A percentile compares a stretch with the other conserved stretches of the same genome.
phyloP scores from a whole-genome alignment of 163 green algal genomes.

The Chloromonas sp. region DNA sequence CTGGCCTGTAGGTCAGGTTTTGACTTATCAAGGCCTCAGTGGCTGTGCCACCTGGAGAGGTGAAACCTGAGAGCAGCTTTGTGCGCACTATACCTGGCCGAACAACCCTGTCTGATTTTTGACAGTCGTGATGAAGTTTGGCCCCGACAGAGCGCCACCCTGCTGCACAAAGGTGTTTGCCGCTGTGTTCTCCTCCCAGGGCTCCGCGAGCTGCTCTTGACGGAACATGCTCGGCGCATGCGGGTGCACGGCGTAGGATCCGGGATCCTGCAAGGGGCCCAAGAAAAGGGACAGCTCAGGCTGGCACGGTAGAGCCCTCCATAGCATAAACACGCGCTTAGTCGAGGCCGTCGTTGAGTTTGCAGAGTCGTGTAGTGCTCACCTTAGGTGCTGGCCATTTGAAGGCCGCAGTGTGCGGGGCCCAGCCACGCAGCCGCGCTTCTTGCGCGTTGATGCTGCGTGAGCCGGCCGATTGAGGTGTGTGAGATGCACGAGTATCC shows the following conservation, averaged over 20 bases:
- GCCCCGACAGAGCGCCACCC: background rate
- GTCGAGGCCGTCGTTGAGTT: too few relatives aligned
- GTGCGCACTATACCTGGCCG: constrained; percentile 1
- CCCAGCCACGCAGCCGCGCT: constrained; percentile 31
- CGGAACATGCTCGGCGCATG: constrained; percentile 20
- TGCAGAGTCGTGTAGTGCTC: background rate
- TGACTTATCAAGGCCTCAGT: too few relatives aligned
- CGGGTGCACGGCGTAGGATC: constrained; percentile 7
- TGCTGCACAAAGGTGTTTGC: background rate
- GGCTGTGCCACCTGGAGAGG: too few relatives aligned
- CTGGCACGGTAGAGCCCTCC: too few relatives aligned
- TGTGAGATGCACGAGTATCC: background rate
- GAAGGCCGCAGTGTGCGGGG: constrained; percentile 46
- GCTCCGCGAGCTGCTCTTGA: constrained; percentile 41
- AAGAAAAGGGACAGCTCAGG: too few relatives aligned
- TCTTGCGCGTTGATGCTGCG: constrained; percentile 5
- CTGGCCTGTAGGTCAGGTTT: too few relatives aligned
- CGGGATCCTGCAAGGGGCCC: constrained; percentile 6
- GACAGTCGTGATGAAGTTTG: constrained; percentile 23
- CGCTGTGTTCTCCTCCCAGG: constrained; percentile 28
- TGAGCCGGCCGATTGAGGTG: background rate
- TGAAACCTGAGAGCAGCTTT: too few relatives aligned
- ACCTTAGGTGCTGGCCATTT: constrained; percentile 44
- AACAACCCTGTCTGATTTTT: constrained; percentile 25
- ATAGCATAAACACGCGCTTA: too few relatives aligned